Evolutionary conservation across 768 basidiomycete genomes (phyloP).

Genomic region (Lactarius hengduanensis): DNA sequence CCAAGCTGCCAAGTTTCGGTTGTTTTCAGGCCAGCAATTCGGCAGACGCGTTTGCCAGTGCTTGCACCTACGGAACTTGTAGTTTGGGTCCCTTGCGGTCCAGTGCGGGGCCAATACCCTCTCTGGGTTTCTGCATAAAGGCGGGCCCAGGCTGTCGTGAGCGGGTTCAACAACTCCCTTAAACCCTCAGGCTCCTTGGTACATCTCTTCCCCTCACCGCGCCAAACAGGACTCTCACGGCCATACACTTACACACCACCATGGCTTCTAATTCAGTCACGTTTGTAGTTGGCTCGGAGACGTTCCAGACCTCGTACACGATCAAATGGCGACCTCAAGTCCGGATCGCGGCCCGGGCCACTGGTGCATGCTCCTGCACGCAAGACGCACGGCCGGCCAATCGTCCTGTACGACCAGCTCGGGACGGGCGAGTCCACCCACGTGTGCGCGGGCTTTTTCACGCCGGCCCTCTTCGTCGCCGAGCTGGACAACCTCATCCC

Average conservation of each 20-base stretch:
- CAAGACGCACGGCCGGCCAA: neutral
- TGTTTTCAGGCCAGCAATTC: neutral
- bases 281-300: no score
- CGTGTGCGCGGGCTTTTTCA: constrained; percentile 44
- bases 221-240: no score
- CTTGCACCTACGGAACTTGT: neutral
- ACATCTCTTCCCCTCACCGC: no score
- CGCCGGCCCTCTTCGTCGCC: constrained; percentile 47
- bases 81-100: neutral
- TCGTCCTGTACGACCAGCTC: constrained; percentile 42
- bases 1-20: neutral
- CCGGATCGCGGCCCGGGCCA: neutral
- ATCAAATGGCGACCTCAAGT: constrained; percentile 13
- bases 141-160: neutral
- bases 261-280: neutral
- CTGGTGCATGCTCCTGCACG: constrained; percentile 17
- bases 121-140: constrained; percentile 1
- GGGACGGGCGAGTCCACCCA: constrained; percentile 53
- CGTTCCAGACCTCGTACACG: constrained; percentile 18
- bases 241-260: neutral
- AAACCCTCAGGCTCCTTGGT: no score
- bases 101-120: no score
- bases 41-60: neutral
- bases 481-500: constrained; percentile 47
- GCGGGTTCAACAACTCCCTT: neutral